Conservation (phyloP, 176 grass and related monocot genomes). For the Zoysia pacifica region DNA sequence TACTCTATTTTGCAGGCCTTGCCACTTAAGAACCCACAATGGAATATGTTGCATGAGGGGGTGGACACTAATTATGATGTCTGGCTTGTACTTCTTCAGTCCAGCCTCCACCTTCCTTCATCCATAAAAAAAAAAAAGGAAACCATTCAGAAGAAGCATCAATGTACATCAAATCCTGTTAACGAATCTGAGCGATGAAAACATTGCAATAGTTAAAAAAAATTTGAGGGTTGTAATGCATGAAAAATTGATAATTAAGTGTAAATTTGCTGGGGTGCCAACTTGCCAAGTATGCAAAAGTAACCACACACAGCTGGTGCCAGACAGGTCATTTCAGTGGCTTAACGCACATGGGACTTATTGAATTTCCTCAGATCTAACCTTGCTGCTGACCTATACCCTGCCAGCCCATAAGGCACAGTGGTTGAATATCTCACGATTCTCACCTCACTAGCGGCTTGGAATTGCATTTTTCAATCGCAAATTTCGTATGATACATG, state of each 20-base stretch:
- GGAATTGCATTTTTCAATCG: constrained; percentile 2
- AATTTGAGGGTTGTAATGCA: not conserved
- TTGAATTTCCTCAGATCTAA: constrained; percentile 12
- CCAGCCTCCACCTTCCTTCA: constrained; percentile 99
- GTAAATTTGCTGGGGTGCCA: not conserved
- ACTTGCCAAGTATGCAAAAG: not conserved
- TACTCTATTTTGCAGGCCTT: constrained; percentile 86
- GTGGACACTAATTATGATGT: constrained; percentile 99
- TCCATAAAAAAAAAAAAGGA: constrained; percentile 48
- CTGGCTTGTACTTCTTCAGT: constrained; percentile 99
- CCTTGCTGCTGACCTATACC: not conserved
- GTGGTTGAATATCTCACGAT: constrained; percentile 12
- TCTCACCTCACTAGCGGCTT: not conserved
- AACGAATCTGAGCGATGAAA: not conserved
- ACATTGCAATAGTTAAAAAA: not conserved
- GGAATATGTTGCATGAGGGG: constrained; percentile 99
- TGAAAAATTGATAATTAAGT: not conserved
- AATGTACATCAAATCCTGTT: not conserved
- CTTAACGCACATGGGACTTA: constrained; percentile 25
- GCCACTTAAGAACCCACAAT: constrained; percentile 98
- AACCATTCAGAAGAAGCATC: constrained; percentile 23
- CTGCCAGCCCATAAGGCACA: constrained; percentile 32
- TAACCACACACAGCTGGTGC: not conserved
- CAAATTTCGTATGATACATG: constrained; percentile 7
- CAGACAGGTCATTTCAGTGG: constrained; percentile 25